Percentiles rank a stretch among this genome's conserved stretches.
These are phyloP conservation scores for Termitomyces bulborhizus DNA, from an alignment of 768 basidiomycete genomes.

Conservation along the genomic window DNA sequence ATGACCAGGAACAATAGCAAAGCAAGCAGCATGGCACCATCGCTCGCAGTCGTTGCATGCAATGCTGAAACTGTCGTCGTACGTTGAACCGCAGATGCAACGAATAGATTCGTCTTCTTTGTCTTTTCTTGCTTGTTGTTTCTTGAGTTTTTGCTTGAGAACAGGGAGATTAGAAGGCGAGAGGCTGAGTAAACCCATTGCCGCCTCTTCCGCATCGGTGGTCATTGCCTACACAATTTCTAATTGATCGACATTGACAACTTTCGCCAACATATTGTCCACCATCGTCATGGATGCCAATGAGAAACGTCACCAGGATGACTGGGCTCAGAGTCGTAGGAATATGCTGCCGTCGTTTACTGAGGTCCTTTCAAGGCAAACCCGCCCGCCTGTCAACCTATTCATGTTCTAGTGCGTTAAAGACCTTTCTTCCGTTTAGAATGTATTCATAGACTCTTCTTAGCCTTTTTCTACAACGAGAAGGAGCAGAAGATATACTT, in stretches of 20 bases:
- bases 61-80: slow-evolving; percentile 76
- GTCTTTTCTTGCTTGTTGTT: slow-evolving; percentile 8
- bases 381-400: slow-evolving; percentile 92
- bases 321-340: slow-evolving; percentile 65
- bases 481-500: slow-evolving; percentile 92
- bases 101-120: slow-evolving; percentile 27
- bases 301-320: slow-evolving; percentile 60
- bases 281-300: slow-evolving; percentile 43
- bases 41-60: slow-evolving; percentile 71
- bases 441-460: not conserved
- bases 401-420: slow-evolving; percentile 96
- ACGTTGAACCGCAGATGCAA: slow-evolving; percentile 64
- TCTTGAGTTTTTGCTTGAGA: slow-evolving; percentile 9
- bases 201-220: no score
- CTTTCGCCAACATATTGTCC: slow-evolving; percentile 22
- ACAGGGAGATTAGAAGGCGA: no score
- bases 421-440: not conserved
- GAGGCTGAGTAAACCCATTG: no score
- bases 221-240: no score
- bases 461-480: slow-evolving; percentile 92
- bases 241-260: slow-evolving; percentile 21
- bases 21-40: slow-evolving; percentile 81
- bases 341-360: slow-evolving; percentile 82
- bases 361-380: slow-evolving; percentile 87
- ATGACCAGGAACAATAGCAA: slow-evolving; percentile 46